A percentile compares a stretch with the other conserved stretches of the same genome.
Evolutionary conservation across 2,329 filamentous ascomycete species (phyloP).

Genomic region (Didymosphaeria variabile): DNA sequence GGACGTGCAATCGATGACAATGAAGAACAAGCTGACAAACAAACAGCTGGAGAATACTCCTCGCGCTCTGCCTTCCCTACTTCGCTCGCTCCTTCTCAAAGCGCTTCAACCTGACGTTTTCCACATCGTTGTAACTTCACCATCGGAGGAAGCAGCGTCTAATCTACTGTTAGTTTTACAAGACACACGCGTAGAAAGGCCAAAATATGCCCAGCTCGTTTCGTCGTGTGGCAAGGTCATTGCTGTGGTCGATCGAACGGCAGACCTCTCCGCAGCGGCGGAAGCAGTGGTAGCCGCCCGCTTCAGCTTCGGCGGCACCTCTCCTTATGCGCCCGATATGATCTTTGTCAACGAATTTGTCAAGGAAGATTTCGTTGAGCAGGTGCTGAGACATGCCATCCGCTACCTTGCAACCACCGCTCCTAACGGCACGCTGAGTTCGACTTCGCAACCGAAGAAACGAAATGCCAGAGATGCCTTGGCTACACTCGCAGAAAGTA

Average conservation of each 20-base stretch:
- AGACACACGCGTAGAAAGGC: slow-evolving; percentile 24
- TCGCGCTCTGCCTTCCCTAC: slow-evolving; percentile 44
- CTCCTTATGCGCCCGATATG: slow-evolving; percentile 69
- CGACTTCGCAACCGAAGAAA: slow-evolving; percentile 19
- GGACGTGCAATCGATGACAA: slow-evolving; percentile 15
- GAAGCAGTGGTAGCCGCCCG: slow-evolving; percentile 62
- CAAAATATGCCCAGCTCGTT: slow-evolving; percentile 42
- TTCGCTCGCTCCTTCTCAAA: slow-evolving; percentile 50
- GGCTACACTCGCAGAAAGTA: slow-evolving; percentile 22
- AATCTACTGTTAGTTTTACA: slow-evolving; percentile 47
- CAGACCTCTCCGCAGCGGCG: slow-evolving; percentile 64
- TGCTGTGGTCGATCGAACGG: slow-evolving; percentile 69
- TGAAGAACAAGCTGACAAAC: not conserved
- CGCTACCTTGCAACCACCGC: slow-evolving; percentile 29
- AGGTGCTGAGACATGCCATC: slow-evolving; percentile 54
- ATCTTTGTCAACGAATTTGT: slow-evolving; percentile 72
- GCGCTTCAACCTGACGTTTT: slow-evolving; percentile 62
- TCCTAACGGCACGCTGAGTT: slow-evolving; percentile 13
- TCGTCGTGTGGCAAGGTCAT: slow-evolving; percentile 53
- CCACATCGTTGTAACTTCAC: slow-evolving; percentile 50
- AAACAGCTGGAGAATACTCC: slow-evolving; percentile 53
- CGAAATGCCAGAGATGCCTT: slow-evolving; percentile 20
- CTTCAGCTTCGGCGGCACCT: slow-evolving; percentile 64
- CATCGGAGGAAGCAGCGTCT: slow-evolving; percentile 33
- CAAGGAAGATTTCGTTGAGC: slow-evolving; percentile 63